Evolutionary conservation across 176 grass and related monocot genomes (phyloP).

Genomic region (Carex kokanica): DNA sequence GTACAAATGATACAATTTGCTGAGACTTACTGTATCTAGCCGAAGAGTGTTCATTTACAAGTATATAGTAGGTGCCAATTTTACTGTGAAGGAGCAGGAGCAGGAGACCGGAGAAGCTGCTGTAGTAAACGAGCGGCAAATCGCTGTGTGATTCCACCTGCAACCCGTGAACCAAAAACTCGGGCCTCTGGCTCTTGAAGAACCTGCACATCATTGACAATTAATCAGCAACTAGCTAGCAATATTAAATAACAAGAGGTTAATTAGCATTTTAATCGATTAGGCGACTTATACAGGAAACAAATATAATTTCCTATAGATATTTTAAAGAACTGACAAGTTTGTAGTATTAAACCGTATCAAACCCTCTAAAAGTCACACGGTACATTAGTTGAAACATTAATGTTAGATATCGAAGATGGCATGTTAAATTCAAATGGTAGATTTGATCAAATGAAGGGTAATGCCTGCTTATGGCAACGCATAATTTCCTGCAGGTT

Average conservation of each 20-base stretch:
- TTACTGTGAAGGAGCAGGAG: constrained; percentile 30
- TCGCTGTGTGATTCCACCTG: constrained; percentile 81
- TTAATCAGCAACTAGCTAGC: constrained; percentile 16
- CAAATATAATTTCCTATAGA: background rate
- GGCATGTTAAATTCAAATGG: background rate
- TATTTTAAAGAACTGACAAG: background rate
- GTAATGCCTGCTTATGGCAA: background rate
- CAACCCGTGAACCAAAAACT: constrained; percentile 60
- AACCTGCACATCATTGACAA: constrained; percentile 37
- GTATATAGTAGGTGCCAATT: constrained; percentile 40
- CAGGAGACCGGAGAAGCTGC: constrained; percentile 54
- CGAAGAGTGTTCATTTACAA: constrained; percentile 42
- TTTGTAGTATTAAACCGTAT: background rate
- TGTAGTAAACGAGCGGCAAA: constrained; percentile 78
- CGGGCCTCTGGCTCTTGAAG: constrained; percentile 80
- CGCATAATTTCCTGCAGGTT: background rate
- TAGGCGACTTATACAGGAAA: background rate
- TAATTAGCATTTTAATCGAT: background rate
- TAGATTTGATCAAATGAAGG: background rate
- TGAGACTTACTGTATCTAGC: constrained; percentile 28
- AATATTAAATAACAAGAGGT: background rate
- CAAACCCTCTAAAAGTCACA: background rate
- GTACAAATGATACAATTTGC: constrained; percentile 31
- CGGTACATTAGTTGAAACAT: background rate
- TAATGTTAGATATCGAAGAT: background rate